phyloP scores from a whole-genome alignment of 202 grass and related monocot species.

The Setaria italica region DNA sequence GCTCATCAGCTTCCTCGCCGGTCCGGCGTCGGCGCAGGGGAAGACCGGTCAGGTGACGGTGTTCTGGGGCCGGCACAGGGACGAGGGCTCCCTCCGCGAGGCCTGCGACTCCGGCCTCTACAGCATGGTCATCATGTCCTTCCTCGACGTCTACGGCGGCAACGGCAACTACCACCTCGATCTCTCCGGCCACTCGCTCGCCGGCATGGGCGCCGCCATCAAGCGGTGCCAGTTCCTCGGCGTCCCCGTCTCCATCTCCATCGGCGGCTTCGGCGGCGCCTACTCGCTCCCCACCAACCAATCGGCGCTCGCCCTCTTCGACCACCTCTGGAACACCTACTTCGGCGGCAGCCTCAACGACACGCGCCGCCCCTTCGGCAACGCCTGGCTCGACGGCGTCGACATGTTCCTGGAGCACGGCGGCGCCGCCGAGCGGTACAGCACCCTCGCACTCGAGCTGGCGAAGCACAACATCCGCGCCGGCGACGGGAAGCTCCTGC shows the following conservation, averaged over 20 bases:
- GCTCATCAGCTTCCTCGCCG: background rate
- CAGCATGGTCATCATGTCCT: slow-evolving; percentile 43
- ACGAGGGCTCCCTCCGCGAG: slow-evolving; percentile 4
- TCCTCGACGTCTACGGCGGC: slow-evolving; percentile 27
- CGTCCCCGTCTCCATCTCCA: slow-evolving; percentile 39
- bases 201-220: slow-evolving; percentile 37
- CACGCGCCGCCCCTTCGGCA: slow-evolving; percentile 28
- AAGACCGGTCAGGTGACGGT: slow-evolving; percentile 22
- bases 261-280: slow-evolving; percentile 35
- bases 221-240: slow-evolving; percentile 50
- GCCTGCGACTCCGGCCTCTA: slow-evolving; percentile 22
- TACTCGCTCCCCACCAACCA: slow-evolving; percentile 32
- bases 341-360: slow-evolving; percentile 18
- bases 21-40: background rate
- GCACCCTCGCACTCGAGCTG: slow-evolving; percentile 25
- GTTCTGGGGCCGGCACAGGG: slow-evolving; percentile 39
- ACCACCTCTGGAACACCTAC: slow-evolving; percentile 53
- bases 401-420: slow-evolving; percentile 46
- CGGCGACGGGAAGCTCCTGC: slow-evolving; percentile 24
- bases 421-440: background rate
- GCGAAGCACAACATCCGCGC: slow-evolving; percentile 43
- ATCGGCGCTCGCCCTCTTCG: slow-evolving; percentile 23
- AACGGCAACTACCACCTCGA: background rate
- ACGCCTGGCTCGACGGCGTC: slow-evolving; percentile 50
- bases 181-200: slow-evolving; percentile 31